These are phyloP conservation scores for Glebionis coronaria DNA, from an alignment of 129 eudicot species.

Conservation along the genomic window DNA sequence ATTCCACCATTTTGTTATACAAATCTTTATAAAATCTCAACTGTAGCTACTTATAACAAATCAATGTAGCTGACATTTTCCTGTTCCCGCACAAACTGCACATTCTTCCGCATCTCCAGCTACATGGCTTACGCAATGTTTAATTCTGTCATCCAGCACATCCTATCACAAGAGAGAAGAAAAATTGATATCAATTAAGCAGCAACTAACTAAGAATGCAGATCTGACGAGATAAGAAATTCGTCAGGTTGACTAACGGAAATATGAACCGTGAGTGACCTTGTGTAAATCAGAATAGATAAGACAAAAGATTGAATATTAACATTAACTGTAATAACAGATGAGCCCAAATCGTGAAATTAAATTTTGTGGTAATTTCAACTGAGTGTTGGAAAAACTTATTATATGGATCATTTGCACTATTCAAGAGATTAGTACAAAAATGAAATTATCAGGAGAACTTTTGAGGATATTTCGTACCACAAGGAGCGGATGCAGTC, in stretches of 20 bases:
- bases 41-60: neutral
- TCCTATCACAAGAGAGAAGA: conserved; percentile 42
- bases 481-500: conserved; percentile 78
- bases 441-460: conserved; percentile 7
- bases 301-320: neutral
- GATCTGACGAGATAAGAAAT: too few relatives aligned
- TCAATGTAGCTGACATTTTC: conserved; percentile 64
- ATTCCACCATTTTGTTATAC: conserved; percentile 5
- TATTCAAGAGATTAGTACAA: neutral
- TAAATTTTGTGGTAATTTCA: neutral
- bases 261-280: neutral
- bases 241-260: neutral
- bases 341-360: neutral
- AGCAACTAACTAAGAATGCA: too few relatives aligned
- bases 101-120: conserved; percentile 89
- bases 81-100: conserved; percentile 85
- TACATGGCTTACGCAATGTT: conserved; percentile 78
- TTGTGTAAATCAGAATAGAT: neutral
- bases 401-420: neutral
- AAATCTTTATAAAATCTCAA: neutral
- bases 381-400: neutral
- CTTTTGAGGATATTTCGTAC: conserved; percentile 31
- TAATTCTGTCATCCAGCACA: conserved; percentile 83
- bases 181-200: neutral
- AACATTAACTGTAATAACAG: neutral